phyloP scores from a whole-genome alignment of 1,139 yeast species.

The Geotrichum fermentans region DNA sequence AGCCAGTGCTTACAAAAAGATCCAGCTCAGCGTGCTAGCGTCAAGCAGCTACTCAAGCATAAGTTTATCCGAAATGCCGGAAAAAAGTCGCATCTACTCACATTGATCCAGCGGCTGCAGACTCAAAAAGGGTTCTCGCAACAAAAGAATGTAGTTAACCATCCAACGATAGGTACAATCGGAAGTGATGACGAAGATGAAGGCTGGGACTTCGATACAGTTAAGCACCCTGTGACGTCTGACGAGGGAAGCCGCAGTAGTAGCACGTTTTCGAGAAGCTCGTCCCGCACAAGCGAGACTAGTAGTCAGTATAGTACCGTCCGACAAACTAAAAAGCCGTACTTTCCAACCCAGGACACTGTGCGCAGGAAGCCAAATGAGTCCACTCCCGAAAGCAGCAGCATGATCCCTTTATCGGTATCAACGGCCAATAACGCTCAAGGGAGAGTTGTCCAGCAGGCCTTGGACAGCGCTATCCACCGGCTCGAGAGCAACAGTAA shows the following conservation, averaged over 20 bases:
- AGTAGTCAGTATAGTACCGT: not conserved
- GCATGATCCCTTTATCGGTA: not conserved
- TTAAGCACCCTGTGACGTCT: constrained; percentile 27
- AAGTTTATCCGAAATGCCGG: constrained; percentile 51
- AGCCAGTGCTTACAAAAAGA: constrained; percentile 57
- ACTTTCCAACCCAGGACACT: not conserved
- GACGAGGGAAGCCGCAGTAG: constrained; percentile 4
- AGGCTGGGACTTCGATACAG: constrained; percentile 41
- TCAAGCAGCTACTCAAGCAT: constrained; percentile 55
- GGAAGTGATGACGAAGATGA: constrained; percentile 30
- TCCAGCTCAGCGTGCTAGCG: constrained; percentile 57
- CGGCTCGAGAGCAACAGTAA: constrained; percentile 21
- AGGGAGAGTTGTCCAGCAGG: constrained; percentile 15
- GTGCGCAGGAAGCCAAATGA: not conserved
- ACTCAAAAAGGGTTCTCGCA: constrained; percentile 22
- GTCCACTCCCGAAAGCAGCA: not conserved
- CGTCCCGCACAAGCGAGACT: not conserved
- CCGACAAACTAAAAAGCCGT: not conserved
- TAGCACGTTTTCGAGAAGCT: not conserved
- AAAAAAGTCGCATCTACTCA: constrained; percentile 34
- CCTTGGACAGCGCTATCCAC: constrained; percentile 24
- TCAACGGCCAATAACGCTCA: not conserved
- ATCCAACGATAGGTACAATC: constrained; percentile 22
- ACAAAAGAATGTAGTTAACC: constrained; percentile 21
- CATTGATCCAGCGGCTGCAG: constrained; percentile 29